phyloP scores from a whole-genome alignment of 441 rosid species.

The Capsella rubella region DNA sequence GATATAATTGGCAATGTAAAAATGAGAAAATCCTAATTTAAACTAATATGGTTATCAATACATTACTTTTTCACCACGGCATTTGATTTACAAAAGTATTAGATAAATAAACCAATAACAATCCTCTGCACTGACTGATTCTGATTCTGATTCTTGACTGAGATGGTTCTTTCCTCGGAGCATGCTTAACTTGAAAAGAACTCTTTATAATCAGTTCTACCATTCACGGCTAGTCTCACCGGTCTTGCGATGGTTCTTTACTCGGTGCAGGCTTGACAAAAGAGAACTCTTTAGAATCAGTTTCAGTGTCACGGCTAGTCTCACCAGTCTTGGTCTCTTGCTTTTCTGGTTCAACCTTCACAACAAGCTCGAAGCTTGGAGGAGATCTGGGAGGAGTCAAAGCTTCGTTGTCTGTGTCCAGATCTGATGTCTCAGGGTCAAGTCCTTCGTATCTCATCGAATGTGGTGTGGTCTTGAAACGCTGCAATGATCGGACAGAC shows the following conservation, averaged over 20 bases:
- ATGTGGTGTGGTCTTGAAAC: conserved; percentile 88
- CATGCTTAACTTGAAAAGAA: conserved; percentile 14
- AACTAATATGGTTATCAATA: conserved; percentile 22
- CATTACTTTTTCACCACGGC: conserved; percentile 17
- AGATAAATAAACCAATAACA: conserved; percentile 11
- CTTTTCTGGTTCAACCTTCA: conserved; percentile 48
- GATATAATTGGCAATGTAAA: background rate
- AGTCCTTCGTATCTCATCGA: conserved; percentile 57
- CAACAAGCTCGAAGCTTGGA: conserved; percentile 44
- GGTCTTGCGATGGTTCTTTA: conserved; percentile 43
- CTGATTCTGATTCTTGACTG: background rate
- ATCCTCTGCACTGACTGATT: background rate
- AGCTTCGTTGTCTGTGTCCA: conserved; percentile 71
- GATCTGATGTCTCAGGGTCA: conserved; percentile 62
- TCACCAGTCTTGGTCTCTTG: conserved; percentile 45
- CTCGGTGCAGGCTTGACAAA: conserved; percentile 40
- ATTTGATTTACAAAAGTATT: conserved; percentile 32
- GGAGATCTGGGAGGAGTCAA: conserved; percentile 46
- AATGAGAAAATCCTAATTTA: conserved; percentile 8
- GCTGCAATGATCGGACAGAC: conserved; percentile 54
- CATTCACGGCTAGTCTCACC: conserved; percentile 31
- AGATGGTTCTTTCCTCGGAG: conserved; percentile 1
- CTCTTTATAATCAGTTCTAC: conserved; percentile 7
- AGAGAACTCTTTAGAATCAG: conserved; percentile 45
- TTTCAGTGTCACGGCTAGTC: conserved; percentile 36